phyloP scores from a whole-genome alignment of 2,329 filamentous ascomycete genomes.

The Graphilbum fragrans region DNA sequence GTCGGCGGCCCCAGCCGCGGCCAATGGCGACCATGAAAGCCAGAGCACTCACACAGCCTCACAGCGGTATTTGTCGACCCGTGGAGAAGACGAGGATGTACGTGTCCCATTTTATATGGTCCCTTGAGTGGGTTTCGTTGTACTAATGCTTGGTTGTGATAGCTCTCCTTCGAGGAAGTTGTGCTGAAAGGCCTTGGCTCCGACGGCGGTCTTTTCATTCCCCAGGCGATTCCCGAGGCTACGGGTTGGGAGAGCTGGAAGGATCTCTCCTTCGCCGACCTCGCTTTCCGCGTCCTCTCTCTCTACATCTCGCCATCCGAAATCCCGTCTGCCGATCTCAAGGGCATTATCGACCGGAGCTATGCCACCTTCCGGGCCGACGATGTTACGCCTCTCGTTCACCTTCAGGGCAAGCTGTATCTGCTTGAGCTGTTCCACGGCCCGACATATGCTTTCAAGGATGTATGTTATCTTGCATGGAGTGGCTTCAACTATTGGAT shows the following conservation, averaged over 20 bases:
- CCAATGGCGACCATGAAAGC: background rate
- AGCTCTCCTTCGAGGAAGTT: conserved; percentile 85
- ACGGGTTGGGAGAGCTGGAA: conserved; percentile 52
- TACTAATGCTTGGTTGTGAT: background rate
- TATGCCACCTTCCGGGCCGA: conserved; percentile 80
- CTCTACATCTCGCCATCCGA: conserved; percentile 78
- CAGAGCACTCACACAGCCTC: conserved; percentile 11
- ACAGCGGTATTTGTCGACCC: conserved; percentile 13
- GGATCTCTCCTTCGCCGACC: conserved; percentile 64
- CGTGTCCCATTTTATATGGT: background rate
- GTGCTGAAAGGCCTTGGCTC: conserved; percentile 79
- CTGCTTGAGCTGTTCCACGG: conserved; percentile 94
- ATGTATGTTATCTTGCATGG: conserved; percentile 34
- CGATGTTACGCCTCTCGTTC: conserved; percentile 67
- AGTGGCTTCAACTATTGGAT: background rate
- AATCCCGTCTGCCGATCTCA: conserved; percentile 70
- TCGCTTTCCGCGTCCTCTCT: conserved; percentile 75
- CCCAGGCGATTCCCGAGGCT: conserved; percentile 59
- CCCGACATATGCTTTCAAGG: conserved; percentile 91
- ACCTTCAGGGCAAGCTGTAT: conserved; percentile 66
- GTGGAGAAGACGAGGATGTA: conserved; percentile 11
- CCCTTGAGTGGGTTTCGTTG: background rate
- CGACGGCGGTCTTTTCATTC: conserved; percentile 83
- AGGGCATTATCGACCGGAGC: conserved; percentile 68
- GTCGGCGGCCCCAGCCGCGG: background rate